These are phyloP conservation scores for Lichenothelia convexa DNA, from an alignment of 495 filamentous ascomycete species.

Conservation along the genomic window DNA sequence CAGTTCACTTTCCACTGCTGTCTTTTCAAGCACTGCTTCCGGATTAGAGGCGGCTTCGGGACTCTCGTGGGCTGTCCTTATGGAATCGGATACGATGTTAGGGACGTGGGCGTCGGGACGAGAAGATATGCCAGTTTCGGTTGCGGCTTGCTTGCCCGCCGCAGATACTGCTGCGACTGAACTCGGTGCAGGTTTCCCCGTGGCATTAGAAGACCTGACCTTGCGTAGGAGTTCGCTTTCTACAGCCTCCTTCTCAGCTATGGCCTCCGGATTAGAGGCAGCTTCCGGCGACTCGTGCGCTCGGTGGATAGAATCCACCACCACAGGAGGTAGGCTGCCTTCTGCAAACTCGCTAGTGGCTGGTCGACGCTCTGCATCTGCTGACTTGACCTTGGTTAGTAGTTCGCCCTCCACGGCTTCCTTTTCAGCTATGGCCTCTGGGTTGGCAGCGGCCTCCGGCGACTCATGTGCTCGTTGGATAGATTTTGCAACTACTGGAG, in stretches of 20 bases:
- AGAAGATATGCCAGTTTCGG: background rate
- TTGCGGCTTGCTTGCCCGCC: background rate
- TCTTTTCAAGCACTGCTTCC: slow-evolving; percentile 11
- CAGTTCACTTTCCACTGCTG: slow-evolving; percentile 11
- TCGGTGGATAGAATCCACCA: slow-evolving; percentile 5
- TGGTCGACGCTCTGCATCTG: no score
- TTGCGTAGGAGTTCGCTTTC: slow-evolving; percentile 11
- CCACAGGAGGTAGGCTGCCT: no score
- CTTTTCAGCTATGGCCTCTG: slow-evolving; percentile 8
- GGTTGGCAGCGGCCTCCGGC: background rate
- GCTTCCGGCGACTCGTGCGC: slow-evolving; percentile 10
- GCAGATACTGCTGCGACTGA: background rate
- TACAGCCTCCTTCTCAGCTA: slow-evolving; percentile 10
- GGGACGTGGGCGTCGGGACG: slow-evolving; percentile 2
- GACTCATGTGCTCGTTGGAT: background rate
- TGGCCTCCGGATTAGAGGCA: slow-evolving; percentile 8
- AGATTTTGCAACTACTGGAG: background rate
- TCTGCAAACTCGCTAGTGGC: no score
- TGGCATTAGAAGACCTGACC: background rate
- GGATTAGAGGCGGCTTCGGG: slow-evolving; percentile 13
- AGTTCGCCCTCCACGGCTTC: slow-evolving; percentile 3
- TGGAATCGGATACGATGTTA: slow-evolving; percentile 4
- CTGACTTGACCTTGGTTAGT: background rate
- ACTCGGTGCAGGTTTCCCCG: background rate
- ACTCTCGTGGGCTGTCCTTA: slow-evolving; percentile 4